Evolutionary conservation across 1,284 basidiomycete genomes (phyloP).

Genomic region (Malassezia furfur): DNA sequence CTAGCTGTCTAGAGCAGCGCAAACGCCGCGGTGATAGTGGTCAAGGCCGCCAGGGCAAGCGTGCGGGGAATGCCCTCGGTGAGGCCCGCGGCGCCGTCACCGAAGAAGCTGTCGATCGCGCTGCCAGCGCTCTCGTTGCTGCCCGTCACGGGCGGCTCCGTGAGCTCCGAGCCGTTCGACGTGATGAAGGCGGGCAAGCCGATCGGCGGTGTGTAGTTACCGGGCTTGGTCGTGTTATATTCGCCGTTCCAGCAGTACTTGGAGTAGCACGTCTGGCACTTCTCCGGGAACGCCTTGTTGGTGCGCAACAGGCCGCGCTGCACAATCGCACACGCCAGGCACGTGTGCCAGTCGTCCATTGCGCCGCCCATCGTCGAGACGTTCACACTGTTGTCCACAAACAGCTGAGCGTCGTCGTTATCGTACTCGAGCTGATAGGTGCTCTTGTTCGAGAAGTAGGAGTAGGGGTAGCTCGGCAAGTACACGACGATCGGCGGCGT

Average conservation of each 20-base stretch:
- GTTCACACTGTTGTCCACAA: constrained; percentile 40
- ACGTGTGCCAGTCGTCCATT: constrained; percentile 30
- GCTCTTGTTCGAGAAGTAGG: constrained; percentile 29
- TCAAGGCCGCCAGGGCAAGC: not conserved
- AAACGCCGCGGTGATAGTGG: not conserved
- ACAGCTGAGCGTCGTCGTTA: constrained; percentile 21
- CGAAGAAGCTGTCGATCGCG: not conserved
- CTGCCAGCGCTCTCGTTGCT: constrained; percentile 19
- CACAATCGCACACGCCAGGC: constrained; percentile 35
- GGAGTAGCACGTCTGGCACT: constrained; percentile 29
- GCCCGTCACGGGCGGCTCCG: constrained; percentile 29
- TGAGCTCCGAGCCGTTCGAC: constrained; percentile 21
- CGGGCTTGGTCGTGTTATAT: constrained; percentile 25
- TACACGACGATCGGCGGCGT: constrained; percentile 50
- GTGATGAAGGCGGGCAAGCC: constrained; percentile 34
- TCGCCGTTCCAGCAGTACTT: constrained; percentile 46
- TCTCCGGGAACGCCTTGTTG: constrained; percentile 20
- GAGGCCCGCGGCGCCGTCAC: not conserved
- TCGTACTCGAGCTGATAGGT: constrained; percentile 49
- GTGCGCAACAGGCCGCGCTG: constrained; percentile 36
- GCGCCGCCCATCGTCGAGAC: constrained; percentile 36
- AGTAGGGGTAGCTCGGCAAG: constrained; percentile 52
- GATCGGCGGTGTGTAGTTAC: constrained; percentile 30
- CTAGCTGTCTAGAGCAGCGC: not conserved
- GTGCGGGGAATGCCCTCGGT: not conserved